Percentiles rank a stretch among this genome's conserved stretches.
Evolutionary conservation across 345 rosid species (phyloP).

Genomic region (Brassica napus): DNA sequence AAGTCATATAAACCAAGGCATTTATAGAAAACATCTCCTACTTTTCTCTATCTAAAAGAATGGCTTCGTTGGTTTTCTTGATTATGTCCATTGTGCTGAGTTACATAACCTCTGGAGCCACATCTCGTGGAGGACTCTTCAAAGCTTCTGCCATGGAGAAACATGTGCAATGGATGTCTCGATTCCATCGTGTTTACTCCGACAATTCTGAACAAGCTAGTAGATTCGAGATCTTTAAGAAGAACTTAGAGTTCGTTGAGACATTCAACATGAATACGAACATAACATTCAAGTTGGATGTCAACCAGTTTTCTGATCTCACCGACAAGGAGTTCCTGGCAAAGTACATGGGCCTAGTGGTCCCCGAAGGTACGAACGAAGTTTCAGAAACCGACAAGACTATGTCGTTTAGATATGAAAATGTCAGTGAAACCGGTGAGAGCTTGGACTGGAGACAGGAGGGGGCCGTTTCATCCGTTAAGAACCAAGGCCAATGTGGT

Average conservation of each 20-base stretch:
- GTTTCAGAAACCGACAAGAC: not conserved
- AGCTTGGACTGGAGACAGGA: slow-evolving; percentile 46
- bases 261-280: slow-evolving; percentile 40
- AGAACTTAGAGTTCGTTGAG: slow-evolving; percentile 46
- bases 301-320: slow-evolving; percentile 57
- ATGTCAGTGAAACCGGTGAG: slow-evolving; percentile 30
- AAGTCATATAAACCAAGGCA: not conserved
- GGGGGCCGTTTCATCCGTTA: slow-evolving; percentile 50
- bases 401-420: slow-evolving; percentile 27
- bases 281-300: slow-evolving; percentile 34
- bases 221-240: slow-evolving; percentile 46
- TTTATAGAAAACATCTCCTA: not conserved
- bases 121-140: slow-evolving; percentile 23
- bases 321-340: slow-evolving; percentile 51
- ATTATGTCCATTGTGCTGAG: slow-evolving; percentile 11
- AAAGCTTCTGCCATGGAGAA: slow-evolving; percentile 37
- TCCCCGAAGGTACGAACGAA: not conserved
- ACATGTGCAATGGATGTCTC: slow-evolving; percentile 49
- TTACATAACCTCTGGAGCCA: slow-evolving; percentile 2
- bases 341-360: slow-evolving; percentile 36
- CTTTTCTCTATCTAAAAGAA: not conserved
- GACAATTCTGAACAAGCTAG: slow-evolving; percentile 37
- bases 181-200: slow-evolving; percentile 40
- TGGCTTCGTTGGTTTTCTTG: slow-evolving; percentile 17
- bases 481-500: slow-evolving; percentile 53